These are phyloP conservation scores for Pythium chondricola DNA, from an alignment of 352 stramenopile genomes.

Conservation along the genomic window DNA sequence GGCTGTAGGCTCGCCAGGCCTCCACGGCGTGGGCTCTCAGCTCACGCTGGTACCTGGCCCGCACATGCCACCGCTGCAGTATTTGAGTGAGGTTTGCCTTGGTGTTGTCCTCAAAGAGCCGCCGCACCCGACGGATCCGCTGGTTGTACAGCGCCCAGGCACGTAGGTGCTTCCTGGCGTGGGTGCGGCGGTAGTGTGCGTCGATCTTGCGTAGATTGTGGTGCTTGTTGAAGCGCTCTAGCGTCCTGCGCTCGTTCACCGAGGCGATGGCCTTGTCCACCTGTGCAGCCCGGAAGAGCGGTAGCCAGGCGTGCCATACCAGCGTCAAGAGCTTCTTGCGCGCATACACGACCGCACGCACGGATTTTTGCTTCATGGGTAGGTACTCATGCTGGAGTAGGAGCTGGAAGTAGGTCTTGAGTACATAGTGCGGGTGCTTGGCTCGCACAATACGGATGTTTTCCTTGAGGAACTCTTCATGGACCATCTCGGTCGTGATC, in stretches of 20 bases:
- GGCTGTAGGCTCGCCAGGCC: conserved; percentile 52
- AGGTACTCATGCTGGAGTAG: conserved; percentile 32
- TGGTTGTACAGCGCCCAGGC: conserved; percentile 45
- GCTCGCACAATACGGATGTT: conserved; percentile 56
- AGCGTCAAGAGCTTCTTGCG: conserved; percentile 23
- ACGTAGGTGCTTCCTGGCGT: conserved; percentile 44
- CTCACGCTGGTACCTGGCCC: conserved; percentile 46
- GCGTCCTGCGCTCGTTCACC: conserved; percentile 40
- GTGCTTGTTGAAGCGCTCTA: conserved; percentile 60
- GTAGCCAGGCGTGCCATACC: conserved; percentile 36
- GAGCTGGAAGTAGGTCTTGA: conserved; percentile 49
- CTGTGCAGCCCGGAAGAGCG: conserved; percentile 40
- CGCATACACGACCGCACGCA: conserved; percentile 28
- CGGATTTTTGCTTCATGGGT: conserved; percentile 37
- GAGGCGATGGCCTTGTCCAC: conserved; percentile 51
- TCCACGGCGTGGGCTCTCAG: conserved; percentile 45
- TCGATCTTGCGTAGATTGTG: conserved; percentile 72
- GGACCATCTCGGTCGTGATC: conserved; percentile 70
- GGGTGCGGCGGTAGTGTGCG: conserved; percentile 43
- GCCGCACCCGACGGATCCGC: conserved; percentile 48
- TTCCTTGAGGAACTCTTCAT: conserved; percentile 74
- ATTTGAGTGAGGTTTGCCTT: conserved; percentile 32
- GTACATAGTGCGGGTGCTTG: conserved; percentile 23
- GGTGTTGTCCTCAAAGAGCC: conserved; percentile 58
- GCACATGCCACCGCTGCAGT: conserved; percentile 41